These are phyloP conservation scores for Fremontodendron californicum DNA, from an alignment of 345 rosid genomes.

Conservation along the genomic window DNA sequence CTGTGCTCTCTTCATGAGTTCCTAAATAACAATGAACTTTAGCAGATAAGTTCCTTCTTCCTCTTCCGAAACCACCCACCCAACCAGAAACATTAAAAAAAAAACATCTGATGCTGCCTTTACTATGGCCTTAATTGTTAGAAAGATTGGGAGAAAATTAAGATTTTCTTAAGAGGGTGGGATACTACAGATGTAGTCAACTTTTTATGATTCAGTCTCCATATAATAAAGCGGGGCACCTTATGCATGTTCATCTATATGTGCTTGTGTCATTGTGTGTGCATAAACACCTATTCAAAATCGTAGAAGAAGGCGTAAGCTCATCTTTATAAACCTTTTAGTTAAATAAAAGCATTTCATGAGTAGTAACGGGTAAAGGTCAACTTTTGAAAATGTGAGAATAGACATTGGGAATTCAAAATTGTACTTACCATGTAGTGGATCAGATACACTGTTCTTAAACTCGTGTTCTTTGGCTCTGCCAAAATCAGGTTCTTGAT, in stretches of 20 bases:
- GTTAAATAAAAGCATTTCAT: neutral
- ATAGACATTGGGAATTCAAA: neutral
- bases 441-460: constrained; percentile 18
- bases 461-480: constrained; percentile 7
- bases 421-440: constrained; percentile 23
- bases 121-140: neutral
- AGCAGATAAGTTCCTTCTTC: neutral
- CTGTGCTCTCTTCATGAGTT: constrained; percentile 16
- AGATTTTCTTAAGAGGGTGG: neutral
- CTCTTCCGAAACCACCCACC: neutral
- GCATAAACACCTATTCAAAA: neutral
- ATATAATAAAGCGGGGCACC: neutral
- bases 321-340: neutral
- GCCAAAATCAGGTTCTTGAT: constrained; percentile 15
- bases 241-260: neutral
- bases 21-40: constrained; percentile 35
- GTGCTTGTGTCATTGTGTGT: neutral
- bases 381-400: neutral
- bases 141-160: neutral
- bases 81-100: neutral
- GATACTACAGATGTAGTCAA: neutral
- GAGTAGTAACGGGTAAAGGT: neutral
- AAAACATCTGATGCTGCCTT: neutral
- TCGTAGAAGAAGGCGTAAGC: neutral
- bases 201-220: neutral